Evolutionary conservation across 1,284 basidiomycete species (phyloP), one percentile per base, ranked within the genome.

Genomic region (Leccinum subrobustum): DNA sequence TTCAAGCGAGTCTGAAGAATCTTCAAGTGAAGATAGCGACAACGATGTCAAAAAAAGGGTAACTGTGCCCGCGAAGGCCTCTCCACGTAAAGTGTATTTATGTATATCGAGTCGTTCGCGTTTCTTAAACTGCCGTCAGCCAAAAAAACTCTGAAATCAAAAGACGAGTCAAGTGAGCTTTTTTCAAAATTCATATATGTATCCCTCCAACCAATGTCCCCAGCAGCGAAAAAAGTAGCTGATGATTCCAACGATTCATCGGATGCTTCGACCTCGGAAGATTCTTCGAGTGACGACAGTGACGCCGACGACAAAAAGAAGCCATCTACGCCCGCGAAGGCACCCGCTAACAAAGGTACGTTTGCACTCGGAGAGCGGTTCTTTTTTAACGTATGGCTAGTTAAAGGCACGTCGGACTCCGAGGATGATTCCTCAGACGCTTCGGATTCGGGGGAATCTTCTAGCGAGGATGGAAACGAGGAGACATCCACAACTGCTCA

Each of bases 381-480:
- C 48, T 51, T 25, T 16, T 16, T 27, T 27, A 9, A 25, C 16
- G 7, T 9, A 52, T 18, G 9, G 11, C 29, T 8, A 60, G 66
- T 42, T 6, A 54, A 60, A 58, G 52, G 53, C 44, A 3, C n/a
- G 0, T 29, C 44, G 0, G 56, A 55, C 14, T 52, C 66, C 6
- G 29, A 59, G 20, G 53, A 56, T 31, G 37, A 57, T 12, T 60
- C 56, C 6, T 64, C 57, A 12, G 57, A 59, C 16, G 48, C 20
- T 4, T 65, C 63, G 3, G 58, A 47, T 29, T 68, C 67, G 16
- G 60, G 63, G 8, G 53, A 57, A 23, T 68, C 71, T 1, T 71
- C 71, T 2, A 37, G 35, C n/a, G 54, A 31, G 5, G 23, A 63
- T 39, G 31, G 56, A 2, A 52, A 55, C 11, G 42, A 54, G 11